phyloP scores from a whole-genome alignment of 208 protist species.

The Trypanosoma melophagium region DNA sequence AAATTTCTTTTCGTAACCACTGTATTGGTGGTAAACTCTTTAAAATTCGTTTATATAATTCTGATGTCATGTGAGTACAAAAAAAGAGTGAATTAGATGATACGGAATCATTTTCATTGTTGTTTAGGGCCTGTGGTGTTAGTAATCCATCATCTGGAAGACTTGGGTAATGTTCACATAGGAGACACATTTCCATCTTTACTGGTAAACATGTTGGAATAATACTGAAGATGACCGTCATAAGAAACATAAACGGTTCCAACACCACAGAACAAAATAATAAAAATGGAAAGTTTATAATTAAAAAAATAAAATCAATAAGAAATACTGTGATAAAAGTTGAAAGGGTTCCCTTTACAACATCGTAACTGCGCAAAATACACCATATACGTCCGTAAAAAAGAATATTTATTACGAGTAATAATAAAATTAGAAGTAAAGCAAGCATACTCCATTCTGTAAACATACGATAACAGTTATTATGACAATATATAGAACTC shows the following conservation, averaged over 20 bases:
- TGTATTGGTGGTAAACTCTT: conserved; percentile 5
- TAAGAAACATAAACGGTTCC: conserved; percentile 23
- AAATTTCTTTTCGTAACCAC: not conserved
- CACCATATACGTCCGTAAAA: conserved; percentile 18
- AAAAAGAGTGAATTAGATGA: too few relatives aligned
- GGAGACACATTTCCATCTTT: not conserved
- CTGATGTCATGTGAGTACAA: not conserved
- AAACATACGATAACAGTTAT: not conserved
- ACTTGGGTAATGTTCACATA: conserved; percentile 11
- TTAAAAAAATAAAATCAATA: conserved; percentile 18
- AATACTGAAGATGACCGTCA: not conserved
- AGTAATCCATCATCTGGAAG: conserved; percentile 9
- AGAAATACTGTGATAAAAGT: conserved; percentile 26
- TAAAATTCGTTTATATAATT: conserved; percentile 1
- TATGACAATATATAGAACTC: not conserved
- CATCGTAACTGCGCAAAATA: conserved; percentile 14
- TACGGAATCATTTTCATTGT: not conserved
- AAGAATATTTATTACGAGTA: conserved; percentile 3
- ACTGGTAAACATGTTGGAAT: not conserved
- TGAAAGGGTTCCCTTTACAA: conserved; percentile 10
- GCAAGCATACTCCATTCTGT: conserved; percentile 4
- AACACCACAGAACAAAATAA: conserved; percentile 25
- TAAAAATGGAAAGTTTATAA: conserved; percentile 17
- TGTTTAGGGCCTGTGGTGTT: not conserved
- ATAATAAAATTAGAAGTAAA: conserved; percentile 7